phyloP scores from a whole-genome alignment of 1,284 basidiomycete species.

The Butyriboletus appendiculatus region DNA sequence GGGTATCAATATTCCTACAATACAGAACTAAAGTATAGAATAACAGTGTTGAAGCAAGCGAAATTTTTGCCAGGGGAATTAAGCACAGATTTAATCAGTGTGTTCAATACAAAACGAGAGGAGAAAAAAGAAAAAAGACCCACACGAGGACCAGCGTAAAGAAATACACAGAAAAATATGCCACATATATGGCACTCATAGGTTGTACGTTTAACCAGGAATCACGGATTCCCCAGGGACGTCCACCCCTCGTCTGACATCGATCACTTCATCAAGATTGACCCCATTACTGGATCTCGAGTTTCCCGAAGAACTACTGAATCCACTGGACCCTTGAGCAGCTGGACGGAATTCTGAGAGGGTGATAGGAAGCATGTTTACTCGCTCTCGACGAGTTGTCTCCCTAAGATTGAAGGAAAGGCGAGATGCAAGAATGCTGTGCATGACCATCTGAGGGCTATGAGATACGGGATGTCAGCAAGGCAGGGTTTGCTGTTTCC shows the following conservation, averaged over 20 bases:
- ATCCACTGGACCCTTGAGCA: neutral
- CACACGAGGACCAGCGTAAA: neutral
- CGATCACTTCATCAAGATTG: neutral
- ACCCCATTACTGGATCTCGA: neutral
- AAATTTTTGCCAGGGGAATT: too few species aligned
- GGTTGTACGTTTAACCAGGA: neutral
- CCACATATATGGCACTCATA: neutral
- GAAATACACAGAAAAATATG: neutral
- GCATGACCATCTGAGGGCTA: conserved; percentile 26
- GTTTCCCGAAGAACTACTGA: neutral
- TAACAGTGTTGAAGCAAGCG: too few species aligned
- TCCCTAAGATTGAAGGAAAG: conserved; percentile 31
- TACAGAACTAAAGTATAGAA: too few species aligned
- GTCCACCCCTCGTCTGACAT: neutral
- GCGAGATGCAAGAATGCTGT: conserved; percentile 29
- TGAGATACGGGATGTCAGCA: conserved; percentile 2
- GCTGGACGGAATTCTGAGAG: conserved; percentile 18
- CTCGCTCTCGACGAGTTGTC: conserved; percentile 12
- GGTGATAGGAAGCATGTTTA: neutral
- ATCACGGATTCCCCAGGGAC: neutral
- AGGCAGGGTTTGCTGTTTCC: neutral
- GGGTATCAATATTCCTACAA: too few species aligned
- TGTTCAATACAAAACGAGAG: too few species aligned
- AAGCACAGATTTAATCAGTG: too few species aligned
- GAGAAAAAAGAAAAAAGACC: too few species aligned